Evolutionary conservation across 805 yeast species (phyloP).

Genomic region (Candida nemodendra): DNA sequence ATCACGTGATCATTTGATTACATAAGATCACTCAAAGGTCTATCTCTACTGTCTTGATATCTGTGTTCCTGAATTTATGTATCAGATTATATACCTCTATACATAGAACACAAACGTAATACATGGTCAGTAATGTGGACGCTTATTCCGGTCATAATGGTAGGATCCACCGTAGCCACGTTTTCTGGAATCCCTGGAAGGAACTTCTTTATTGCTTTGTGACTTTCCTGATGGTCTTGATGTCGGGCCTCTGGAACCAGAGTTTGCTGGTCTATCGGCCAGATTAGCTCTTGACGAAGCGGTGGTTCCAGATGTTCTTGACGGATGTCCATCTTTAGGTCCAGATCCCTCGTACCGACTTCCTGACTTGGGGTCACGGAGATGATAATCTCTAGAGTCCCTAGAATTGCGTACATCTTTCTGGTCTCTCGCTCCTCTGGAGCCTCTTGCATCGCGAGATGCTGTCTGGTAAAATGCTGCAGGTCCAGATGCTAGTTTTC

Average conservation of each 20-base stretch:
- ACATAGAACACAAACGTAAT: too few species aligned
- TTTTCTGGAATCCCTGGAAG: conserved; percentile 7
- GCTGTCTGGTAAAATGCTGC: neutral
- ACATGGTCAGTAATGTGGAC: conserved; percentile 13
- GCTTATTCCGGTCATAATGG: conserved; percentile 11
- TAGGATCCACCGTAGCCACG: conserved; percentile 12
- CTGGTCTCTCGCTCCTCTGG: conserved; percentile 1
- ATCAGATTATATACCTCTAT: too few species aligned
- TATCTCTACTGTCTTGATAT: too few species aligned
- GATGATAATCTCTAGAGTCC: conserved; percentile 2
- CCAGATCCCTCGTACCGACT: conserved; percentile 1
- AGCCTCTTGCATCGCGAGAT: conserved; percentile 1
- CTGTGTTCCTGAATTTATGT: too few species aligned
- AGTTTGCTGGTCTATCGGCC: neutral
- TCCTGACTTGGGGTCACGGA: conserved; percentile 5
- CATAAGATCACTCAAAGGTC: too few species aligned
- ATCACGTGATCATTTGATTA: too few species aligned
- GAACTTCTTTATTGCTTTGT: neutral
- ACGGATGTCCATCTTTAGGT: neutral
- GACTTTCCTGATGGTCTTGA: neutral
- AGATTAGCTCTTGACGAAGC: neutral
- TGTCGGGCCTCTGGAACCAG: neutral
- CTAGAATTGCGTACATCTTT: conserved; percentile 3
- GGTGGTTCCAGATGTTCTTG: neutral
- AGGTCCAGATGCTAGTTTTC: neutral